phyloP scores from a whole-genome alignment of 1,284 basidiomycete species.

The Trichosporon ovoides region DNA sequence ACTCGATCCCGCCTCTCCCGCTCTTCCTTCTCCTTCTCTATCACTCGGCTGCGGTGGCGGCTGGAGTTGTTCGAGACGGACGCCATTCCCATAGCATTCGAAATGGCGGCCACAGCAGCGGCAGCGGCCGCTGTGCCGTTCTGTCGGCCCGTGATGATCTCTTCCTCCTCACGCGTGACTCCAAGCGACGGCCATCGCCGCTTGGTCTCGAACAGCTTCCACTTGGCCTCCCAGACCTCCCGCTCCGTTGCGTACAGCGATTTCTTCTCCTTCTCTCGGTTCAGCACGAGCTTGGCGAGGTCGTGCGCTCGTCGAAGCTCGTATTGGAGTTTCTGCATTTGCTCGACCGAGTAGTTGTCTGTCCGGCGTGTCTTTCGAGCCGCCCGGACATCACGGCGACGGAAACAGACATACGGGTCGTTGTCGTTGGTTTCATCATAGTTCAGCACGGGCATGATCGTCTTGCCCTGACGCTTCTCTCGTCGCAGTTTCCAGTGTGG shows the following conservation, averaged over 20 bases:
- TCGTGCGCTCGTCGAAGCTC: slow-evolving; percentile 71
- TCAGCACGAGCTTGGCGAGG: slow-evolving; percentile 63
- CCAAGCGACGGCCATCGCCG: slow-evolving; percentile 64
- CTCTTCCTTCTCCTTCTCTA: slow-evolving; percentile 41
- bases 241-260: slow-evolving; percentile 59
- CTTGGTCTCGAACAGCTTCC: slow-evolving; percentile 72
- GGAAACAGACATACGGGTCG: slow-evolving; percentile 97
- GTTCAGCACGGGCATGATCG: slow-evolving; percentile 73
- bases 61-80: slow-evolving; percentile 29
- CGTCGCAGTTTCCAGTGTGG: slow-evolving; percentile 76
- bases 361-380: slow-evolving; percentile 89
- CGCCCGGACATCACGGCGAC: slow-evolving; percentile 88
- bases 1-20: slow-evolving; percentile 39
- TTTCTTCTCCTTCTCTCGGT: slow-evolving; percentile 71
- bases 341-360: slow-evolving; percentile 81
- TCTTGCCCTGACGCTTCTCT: slow-evolving; percentile 65
- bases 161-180: slow-evolving; percentile 73
- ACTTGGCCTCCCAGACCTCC: slow-evolving; percentile 71
- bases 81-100: slow-evolving; percentile 9
- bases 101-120: slow-evolving; percentile 23
- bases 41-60: slow-evolving; percentile 18
- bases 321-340: slow-evolving; percentile 69
- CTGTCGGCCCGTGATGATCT: slow-evolving; percentile 50
- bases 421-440: slow-evolving; percentile 89
- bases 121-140: slow-evolving; percentile 60